phyloP scores from a whole-genome alignment of 768 basidiomycete genomes.

The Rhizopogon vinicolor region DNA sequence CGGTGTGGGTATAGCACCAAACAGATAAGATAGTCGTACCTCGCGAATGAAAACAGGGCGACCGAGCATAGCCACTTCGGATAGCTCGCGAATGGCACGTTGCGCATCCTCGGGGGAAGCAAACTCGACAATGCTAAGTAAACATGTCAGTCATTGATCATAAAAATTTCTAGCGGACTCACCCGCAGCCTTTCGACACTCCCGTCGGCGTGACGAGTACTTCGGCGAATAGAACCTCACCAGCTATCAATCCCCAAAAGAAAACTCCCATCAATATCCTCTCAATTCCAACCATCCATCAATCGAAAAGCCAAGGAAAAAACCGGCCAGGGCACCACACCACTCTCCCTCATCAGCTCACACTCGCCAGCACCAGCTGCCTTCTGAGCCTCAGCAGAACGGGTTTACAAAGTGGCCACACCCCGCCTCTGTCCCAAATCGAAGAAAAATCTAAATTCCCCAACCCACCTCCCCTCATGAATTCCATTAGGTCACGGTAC shows the following conservation, averaged over 20 bases:
- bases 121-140: constrained; percentile 88
- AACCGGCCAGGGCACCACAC: constrained; percentile 36
- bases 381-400: constrained; percentile 33
- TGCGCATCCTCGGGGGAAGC: constrained; percentile 86
- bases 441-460: constrained; percentile 63
- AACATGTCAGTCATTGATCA: constrained; percentile 9
- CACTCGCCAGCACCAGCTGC: constrained; percentile 25
- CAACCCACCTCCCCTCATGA: constrained; percentile 99
- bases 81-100: constrained; percentile 84
- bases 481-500: constrained; percentile 98
- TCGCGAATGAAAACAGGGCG: constrained; percentile 96
- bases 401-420: constrained; percentile 27
- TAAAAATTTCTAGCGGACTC: constrained; percentile 29
- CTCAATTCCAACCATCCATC: constrained; percentile 57
- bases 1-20: background rate
- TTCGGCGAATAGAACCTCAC: constrained; percentile 99
- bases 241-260: constrained; percentile 90
- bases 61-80: constrained; percentile 86
- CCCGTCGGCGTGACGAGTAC: constrained; percentile 95
- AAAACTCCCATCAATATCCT: constrained; percentile 96
- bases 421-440: constrained; percentile 30
- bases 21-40: constrained; percentile 41
- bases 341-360: constrained; percentile 33
- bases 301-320: constrained; percentile 38
- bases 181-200: constrained; percentile 99